Evolutionary conservation across 495 filamentous ascomycete species (phyloP), one percentile per base, ranked within the genome.

Genomic region (Neurospora sp.): DNA sequence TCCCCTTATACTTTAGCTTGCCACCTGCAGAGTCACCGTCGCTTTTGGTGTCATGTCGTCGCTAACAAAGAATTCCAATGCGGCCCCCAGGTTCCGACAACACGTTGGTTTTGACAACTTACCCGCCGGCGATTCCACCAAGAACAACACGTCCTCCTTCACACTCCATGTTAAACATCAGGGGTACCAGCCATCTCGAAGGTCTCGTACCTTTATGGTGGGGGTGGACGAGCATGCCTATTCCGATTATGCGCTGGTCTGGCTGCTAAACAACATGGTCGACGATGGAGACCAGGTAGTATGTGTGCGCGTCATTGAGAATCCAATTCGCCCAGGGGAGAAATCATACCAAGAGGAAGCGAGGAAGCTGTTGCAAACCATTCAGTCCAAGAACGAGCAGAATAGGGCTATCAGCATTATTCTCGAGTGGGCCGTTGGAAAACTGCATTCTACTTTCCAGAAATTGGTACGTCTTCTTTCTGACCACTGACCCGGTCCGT

Each of bases 241-340:
- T 82, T 97, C 95, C 22, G 94, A 98, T 69, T 96, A 93, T 83
- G 96, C 96, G 10, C 85, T 99, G 14, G 90, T 96, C 79, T 99
- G 94, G 94, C 87, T 98, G 68, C 88, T 99, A 38, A 93, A 96
- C 78, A 94, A 97, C 78, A 85, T 98, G 74, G 94, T 98, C 27
- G 95, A 98, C 77, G 96, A 98, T 81, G 96, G 96, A 12, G 96
- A 99, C 78, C 93, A 98, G 82, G 92, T 99, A 70, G 91, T 99
- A 41, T 99, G 96, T 82, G 87, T 99, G 46, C 87, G 93, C 40
- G 96, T 97, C 7, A 88, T 98, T 46, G 95, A 97, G 76, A 95
- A 91, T 78, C 91, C 96, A 75, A 88, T 90, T 69, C 92, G 91
- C 69, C 88, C 88, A 35, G 83, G 93, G 35, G 90, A 96, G 76